Evolutionary conservation across 2,329 filamentous ascomycete species (phyloP), one percentile per base, ranked within the genome.

Genomic region (Xenoacremonium recifei): DNA sequence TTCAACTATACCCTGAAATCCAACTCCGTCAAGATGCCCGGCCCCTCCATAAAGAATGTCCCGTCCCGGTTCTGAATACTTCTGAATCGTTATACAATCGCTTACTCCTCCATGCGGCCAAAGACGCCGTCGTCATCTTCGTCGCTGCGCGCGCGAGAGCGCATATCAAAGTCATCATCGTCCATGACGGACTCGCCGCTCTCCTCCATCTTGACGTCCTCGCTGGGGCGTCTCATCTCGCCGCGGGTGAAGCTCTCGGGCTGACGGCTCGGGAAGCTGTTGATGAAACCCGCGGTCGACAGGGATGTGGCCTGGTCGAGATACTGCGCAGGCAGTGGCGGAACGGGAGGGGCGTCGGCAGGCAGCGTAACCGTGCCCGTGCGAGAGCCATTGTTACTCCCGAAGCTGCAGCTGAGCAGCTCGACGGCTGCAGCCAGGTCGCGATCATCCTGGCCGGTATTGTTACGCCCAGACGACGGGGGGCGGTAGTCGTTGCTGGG

Each of bases 71-170:
- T 48, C 40, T 55, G 52, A 54, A 45, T 51, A 53, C 43, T 47
- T 53, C 50, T 44, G 51, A 44, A 49, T 58, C n/a, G n/a, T n/a
- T 42, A 52, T 52, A 38, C 45, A 49, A 50, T 70, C 75, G n/a
- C n/a, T n/a, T n/a, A 93, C 67, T 95, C 89, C 69, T 99, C 93
- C 92, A 97, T 97, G 54, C 82, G 82, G 43, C 91, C 91, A 72
- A 99, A 99, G 58, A 97, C 87, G 61, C 91, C 91, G 53, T 96
- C 91, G 53, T 97, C 92, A 49, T 95, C 90, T 56, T 96, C 91
- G 56, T 95, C 88, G 64, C 83, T 85, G 48, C 85, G 79, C 37
- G 79, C 79, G 41, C 80, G 77, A 37, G 74, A 78, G 41, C 70
- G 75, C 54, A 71, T 69, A 58, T 82, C 82, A 44, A 84, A 79